A percentile compares a stretch with the other conserved stretches of the same genome.
phyloP scores from a whole-genome alignment of 495 filamentous ascomycete genomes.

The Hypoxylon fuscum region DNA sequence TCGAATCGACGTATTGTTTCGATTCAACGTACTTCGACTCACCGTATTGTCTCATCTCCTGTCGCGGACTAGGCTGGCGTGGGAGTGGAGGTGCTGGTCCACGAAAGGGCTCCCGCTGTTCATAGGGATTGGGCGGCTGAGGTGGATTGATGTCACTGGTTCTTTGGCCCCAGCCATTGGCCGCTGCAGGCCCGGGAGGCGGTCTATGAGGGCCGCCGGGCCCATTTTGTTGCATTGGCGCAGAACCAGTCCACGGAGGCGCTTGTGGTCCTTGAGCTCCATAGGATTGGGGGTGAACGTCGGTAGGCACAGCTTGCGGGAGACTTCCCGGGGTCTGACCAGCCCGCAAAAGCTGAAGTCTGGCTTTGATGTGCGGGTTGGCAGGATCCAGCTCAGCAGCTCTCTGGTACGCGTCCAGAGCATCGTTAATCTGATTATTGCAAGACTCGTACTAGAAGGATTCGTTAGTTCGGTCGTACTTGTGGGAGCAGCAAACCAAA shows the following conservation, averaged over 20 bases:
- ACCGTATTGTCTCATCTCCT: slow-evolving; percentile 76
- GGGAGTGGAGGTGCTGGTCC: slow-evolving; percentile 67
- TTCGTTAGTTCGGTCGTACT: slow-evolving; percentile 34
- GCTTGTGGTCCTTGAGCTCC: slow-evolving; percentile 74
- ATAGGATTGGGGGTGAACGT: slow-evolving; percentile 78
- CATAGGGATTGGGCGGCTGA: slow-evolving; percentile 79
- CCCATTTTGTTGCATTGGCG: slow-evolving; percentile 68
- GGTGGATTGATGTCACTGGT: slow-evolving; percentile 80
- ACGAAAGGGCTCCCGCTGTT: slow-evolving; percentile 74
- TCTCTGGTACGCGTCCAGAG: slow-evolving; percentile 92
- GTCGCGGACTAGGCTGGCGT: slow-evolving; percentile 73
- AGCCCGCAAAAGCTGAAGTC: slow-evolving; percentile 83
- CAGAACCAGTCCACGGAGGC: slow-evolving; percentile 83
- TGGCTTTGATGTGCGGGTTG: slow-evolving; percentile 96
- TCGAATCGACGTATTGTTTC: slow-evolving; percentile 77
- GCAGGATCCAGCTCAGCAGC: slow-evolving; percentile 92
- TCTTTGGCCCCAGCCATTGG: slow-evolving; percentile 77
- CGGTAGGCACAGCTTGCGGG: slow-evolving; percentile 56
- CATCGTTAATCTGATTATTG: slow-evolving; percentile 98
- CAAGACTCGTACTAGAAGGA: slow-evolving; percentile 91
- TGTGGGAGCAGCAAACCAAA: slow-evolving; percentile 36
- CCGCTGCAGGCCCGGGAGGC: slow-evolving; percentile 67
- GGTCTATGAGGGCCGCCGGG: slow-evolving; percentile 62
- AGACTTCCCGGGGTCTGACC: slow-evolving; percentile 71
- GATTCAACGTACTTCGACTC: slow-evolving; percentile 66